A percentile compares a stretch with the other conserved stretches of the same genome.
Evolutionary conservation across 2,329 filamentous ascomycete species (phyloP).

Genomic region (Monilinia fructicola): DNA sequence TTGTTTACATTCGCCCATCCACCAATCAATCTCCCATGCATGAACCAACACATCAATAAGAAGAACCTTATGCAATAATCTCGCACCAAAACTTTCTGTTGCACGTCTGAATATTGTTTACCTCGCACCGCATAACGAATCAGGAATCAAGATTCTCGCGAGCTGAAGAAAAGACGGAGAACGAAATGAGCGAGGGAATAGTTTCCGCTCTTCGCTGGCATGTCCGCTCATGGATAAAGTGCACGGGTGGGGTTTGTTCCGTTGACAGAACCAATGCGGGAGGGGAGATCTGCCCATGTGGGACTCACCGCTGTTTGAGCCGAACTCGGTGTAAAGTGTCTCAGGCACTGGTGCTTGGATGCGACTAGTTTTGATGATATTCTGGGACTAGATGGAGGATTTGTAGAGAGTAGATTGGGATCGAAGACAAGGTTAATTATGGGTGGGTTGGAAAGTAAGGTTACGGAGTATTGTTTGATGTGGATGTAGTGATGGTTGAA

Average conservation of each 20-base stretch:
- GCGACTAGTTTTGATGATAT: no score
- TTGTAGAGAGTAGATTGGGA: no score
- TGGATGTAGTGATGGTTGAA: neutral
- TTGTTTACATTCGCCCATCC: constrained; percentile 4
- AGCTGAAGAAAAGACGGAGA: neutral
- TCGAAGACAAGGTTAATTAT: neutral
- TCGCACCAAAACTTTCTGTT: no score
- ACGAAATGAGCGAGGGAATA: neutral
- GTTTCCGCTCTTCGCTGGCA: neutral
- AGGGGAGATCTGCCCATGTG: neutral
- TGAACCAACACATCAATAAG: no score
- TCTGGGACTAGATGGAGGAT: no score
- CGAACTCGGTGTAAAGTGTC: neutral
- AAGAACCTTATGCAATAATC: no score
- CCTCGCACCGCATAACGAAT: neutral
- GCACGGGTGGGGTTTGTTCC: neutral
- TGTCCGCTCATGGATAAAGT: neutral
- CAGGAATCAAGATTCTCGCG: neutral
- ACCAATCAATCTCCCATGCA: no score
- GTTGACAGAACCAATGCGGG: no score
- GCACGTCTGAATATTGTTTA: neutral
- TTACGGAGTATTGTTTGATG: neutral
- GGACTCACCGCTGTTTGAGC: neutral
- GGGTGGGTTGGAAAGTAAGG: neutral
- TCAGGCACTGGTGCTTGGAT: no score